Evolutionary conservation across 176 grass and related monocot genomes (phyloP).

Genomic region (Oryza meridionalis): DNA sequence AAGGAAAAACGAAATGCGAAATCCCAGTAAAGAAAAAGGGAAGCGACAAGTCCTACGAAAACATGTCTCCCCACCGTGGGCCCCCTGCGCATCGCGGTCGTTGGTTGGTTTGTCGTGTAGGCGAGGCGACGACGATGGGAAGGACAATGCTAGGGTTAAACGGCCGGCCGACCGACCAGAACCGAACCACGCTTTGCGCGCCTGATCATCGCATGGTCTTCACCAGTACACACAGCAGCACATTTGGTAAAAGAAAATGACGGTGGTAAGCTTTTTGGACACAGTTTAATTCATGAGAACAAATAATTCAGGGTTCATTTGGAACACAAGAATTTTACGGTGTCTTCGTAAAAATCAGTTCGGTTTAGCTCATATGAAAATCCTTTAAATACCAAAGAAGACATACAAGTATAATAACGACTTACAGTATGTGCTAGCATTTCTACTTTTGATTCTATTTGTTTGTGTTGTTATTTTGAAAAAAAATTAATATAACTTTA

Average conservation of each 20-base stretch:
- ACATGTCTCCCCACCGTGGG: constrained; percentile 28
- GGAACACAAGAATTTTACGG: no score
- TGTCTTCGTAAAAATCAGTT: no score
- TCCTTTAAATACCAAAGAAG: no score
- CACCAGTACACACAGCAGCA: background rate
- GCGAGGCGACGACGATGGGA: constrained; percentile 18
- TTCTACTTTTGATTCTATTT: background rate
- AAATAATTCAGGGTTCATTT: no score
- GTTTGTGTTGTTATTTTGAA: background rate
- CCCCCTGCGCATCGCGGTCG: constrained; percentile 34
- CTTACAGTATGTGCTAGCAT: no score
- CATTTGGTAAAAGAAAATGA: background rate
- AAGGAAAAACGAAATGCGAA: background rate
- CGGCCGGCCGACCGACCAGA: constrained; percentile 23
- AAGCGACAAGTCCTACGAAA: constrained; percentile 34
- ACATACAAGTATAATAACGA: no score
- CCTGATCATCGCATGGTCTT: background rate
- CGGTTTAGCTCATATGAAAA: no score
- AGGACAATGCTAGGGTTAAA: constrained; percentile 44
- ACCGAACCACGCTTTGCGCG: background rate
- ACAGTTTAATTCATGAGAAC: no score
- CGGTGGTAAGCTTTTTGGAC: background rate
- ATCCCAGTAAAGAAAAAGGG: background rate
- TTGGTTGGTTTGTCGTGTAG: constrained; percentile 36
- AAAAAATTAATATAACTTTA: background rate